Base-by-base conservation (phyloP, 2,329 filamentous ascomycete genomes). In the Arthrobotrys megalospora region DNA sequence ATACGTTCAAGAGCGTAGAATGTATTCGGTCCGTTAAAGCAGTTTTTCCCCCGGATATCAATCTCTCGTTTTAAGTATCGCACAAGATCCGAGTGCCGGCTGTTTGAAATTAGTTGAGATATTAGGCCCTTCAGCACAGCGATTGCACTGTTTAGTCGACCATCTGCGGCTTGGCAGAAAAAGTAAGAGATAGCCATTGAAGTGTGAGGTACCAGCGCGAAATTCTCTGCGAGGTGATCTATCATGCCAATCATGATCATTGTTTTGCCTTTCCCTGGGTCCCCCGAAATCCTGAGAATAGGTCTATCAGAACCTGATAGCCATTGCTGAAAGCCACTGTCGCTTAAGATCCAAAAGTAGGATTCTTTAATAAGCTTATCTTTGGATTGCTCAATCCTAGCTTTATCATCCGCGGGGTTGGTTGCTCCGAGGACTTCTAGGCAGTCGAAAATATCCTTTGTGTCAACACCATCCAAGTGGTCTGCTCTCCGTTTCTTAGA, bases 231-330 rank as follows among this genome's bases (percentile, higher is more conserved):
- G 7, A 70, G 14, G 28, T 62, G 14, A 12, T 52, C 34, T 5
- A 52, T 24, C 12, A 60, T 24, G 6, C 53, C 41, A 38, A 62
- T 70, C 41, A 70, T 62, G 11, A 62, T 50, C 66, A 70, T 70
- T n/a, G 66, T 70, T 52, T 70, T 70, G 1, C 66, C 66, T 19
- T 70, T 70, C 11, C 66, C 66, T 10, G 66, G 66, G 7, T 62
- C 53, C 8, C 66, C 66, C 3, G 53, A 38, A 19, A 62, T 50
- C 6, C 66, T 34, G 4, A 70, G 28, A 7, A 66, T 28, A 2
- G 50, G 50, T n/a, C 24, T 21, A 12, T 19, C n/a, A 1, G 36
- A 11, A 6, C 16, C 19, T 2, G 14, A 21, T 4, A 50, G 14
- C 65, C 65, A 69, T 10, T 48, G 24, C 10, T 36, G 12, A 24